Evolutionary conservation across 139 green algal genomes (phyloP).

Genomic region (Spirogloea muscicola): DNA sequence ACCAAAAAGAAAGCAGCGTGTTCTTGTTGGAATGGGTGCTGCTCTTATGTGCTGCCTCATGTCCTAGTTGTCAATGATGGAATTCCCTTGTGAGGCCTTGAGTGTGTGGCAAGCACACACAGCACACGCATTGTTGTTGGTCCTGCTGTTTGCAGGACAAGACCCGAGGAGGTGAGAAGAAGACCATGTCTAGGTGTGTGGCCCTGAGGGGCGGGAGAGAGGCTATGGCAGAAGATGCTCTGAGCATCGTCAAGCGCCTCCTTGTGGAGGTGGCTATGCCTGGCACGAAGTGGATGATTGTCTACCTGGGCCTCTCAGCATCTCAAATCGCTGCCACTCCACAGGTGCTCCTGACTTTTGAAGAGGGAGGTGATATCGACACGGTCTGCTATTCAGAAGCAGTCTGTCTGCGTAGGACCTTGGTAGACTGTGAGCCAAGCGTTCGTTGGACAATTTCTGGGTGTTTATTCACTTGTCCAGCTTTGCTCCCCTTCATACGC

Average conservation of each 20-base stretch:
- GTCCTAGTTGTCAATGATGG: not conserved
- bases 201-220: not conserved
- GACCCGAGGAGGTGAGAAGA: not conserved
- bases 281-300: not conserved
- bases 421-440: too few relatives aligned
- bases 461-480: too few relatives aligned
- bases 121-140: not conserved
- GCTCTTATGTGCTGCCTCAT: not conserved
- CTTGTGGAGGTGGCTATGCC: not conserved
- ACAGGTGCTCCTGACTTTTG: too few relatives aligned
- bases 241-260: slow-evolving; percentile 30
- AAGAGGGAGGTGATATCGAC: too few relatives aligned
- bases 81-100: not conserved
- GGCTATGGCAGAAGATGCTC: not conserved
- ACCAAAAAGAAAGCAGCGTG: not conserved
- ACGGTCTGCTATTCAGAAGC: too few relatives aligned
- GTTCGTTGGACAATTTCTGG: too few relatives aligned
- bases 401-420: too few relatives aligned
- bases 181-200: not conserved
- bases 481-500: too few relatives aligned
- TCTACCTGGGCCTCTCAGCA: slow-evolving; percentile 55
- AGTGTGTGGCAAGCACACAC: too few relatives aligned
- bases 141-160: not conserved
- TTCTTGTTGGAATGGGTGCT: not conserved
- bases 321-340: too few relatives aligned